A percentile compares a stretch with the other conserved stretches of the same genome.
Conservation (phyloP, 1,284 basidiomycete species). For the Apiotrichum laibachii region DNA sequence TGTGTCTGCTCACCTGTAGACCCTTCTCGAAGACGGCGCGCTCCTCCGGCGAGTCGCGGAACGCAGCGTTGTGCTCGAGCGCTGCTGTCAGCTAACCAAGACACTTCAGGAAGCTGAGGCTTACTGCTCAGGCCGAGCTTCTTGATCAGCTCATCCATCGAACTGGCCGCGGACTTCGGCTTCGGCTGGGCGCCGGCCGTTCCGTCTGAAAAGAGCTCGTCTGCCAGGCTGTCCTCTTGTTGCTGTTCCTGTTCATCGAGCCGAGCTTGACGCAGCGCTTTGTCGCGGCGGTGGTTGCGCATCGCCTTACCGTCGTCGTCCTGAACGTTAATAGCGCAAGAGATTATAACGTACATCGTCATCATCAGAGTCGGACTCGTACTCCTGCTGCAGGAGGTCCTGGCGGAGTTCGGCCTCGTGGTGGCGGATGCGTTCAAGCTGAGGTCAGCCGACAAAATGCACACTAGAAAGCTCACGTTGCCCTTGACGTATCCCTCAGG, state of each 20-base stretch:
- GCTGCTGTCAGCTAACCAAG: slow-evolving; percentile 1
- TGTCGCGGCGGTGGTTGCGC: slow-evolving; percentile 17
- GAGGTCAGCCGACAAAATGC: neutral
- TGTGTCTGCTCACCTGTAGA: slow-evolving; percentile 28
- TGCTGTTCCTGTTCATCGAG: neutral
- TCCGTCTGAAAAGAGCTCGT: slow-evolving; percentile 15
- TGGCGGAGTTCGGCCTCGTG: slow-evolving; percentile 36
- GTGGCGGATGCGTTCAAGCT: slow-evolving; percentile 38
- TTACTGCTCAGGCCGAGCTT: slow-evolving; percentile 30
- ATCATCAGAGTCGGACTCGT: slow-evolving; percentile 26
- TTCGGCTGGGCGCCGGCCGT: neutral
- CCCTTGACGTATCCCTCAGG: slow-evolving; percentile 39
- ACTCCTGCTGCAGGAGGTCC: slow-evolving; percentile 33
- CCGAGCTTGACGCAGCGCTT: neutral
- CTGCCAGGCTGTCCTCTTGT: slow-evolving; percentile 7
- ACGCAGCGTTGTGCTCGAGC: slow-evolving; percentile 32
- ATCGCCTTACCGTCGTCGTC: slow-evolving; percentile 17
- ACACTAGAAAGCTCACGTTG: slow-evolving; percentile 25
- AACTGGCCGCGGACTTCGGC: slow-evolving; percentile 2
- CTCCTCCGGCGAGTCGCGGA: slow-evolving; percentile 42
- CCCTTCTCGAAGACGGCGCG: slow-evolving; percentile 41
- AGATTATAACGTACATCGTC: slow-evolving; percentile 20
- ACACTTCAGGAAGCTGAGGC: neutral
- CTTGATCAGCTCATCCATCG: slow-evolving; percentile 26
- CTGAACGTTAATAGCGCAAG: neutral